Evolutionary conservation across 2,329 filamentous ascomycete species (phyloP), one percentile per base, ranked within the genome.

Genomic region (Pseudocercospora cruenta): DNA sequence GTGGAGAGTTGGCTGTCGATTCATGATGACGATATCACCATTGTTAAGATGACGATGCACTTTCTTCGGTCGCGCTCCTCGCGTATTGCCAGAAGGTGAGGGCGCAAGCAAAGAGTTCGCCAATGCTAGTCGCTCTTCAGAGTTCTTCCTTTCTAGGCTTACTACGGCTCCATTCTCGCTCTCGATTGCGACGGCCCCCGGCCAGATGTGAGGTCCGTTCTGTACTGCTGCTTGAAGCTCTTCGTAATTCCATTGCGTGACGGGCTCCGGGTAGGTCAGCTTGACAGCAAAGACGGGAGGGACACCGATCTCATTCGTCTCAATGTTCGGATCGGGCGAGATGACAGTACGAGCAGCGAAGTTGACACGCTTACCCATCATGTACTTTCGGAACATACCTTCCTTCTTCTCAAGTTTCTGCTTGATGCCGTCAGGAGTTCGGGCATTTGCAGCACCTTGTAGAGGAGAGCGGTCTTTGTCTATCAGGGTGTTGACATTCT

Each of bases 281-380:
- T 96, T 98, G 77, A 90, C 93, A 1, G 95, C 95, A 78, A 99
- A 99, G 14, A 98, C 95, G n/a, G 94, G 92, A 19, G 95, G 95
- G 2, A 99, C 94, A 78, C 95, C 95, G 71, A 99, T 98, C 80
- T 99, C 95, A 78, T 97, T 98, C 19, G 95, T 98, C 79, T 99
- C 95, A 74, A 99, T 97, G 76, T 98, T 99, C 2, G 95, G 95
- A 77, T 99, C 95, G 0, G 95, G 95, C 9, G 94, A 98, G 73
- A 99, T 99, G 78, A 99, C 95, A 85, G 92, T 96, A 78, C 95
- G 91, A 43, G 95, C 95, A 58, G 95, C 95, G 78, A 95, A 98
- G 79, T 99, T 98, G 81, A 99, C 95, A 83, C 95, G 93, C 84
- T 99, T 99, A 67, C 95, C 95, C 95, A 99, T 99, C 95, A 99